Base-by-base conservation (phyloP, 805 yeast species). In the Cyberlindnera misumaiensis region DNA sequence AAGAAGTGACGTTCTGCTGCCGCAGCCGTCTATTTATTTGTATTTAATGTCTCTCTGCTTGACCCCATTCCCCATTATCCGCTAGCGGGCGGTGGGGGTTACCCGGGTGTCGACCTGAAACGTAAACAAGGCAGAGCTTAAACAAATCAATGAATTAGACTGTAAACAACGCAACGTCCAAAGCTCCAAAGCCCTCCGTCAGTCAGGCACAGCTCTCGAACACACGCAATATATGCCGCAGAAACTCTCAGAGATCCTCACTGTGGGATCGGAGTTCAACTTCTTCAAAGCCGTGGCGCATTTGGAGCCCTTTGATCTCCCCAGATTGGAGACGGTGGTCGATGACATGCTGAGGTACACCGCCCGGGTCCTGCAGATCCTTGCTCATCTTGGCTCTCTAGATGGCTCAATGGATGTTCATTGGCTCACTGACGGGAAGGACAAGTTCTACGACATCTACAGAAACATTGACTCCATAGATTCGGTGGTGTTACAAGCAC, bases 401-500 rank as follows among this genome's bases (percentile, higher is more conserved):
- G 39, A 44, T 5, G 20, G 32, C 4, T 28, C 13, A 1, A 12
- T 14, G 5, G 43, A 48, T 33, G 30, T 51, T n/a, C 51, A 50
- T 7, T 64, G 68, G 67, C 42, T 65, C 7, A 49, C 48, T 14
- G 62, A 60, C 34, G 66, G 64, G 1, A 53, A 52, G 35, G 35
- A 36, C n/a, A 59, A 58, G 35, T 59, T 65, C 27, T 45, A 56
- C 28, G 59, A 53, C 28, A 46, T 67, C n/a, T 39, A 43, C 30
- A 48, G 55, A 28, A 57, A 57, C 27, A 30, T 65, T 8, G 60
- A 59, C 9, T 47, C 51, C 3, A 49, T 70, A 3, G 73, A 70
- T 30, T 48, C 57, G 3, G 46, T 59, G 12, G 53, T 67, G 17
- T 43, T 62, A 1, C 60, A 60, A 32, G 47, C 65, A 4, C 41